Conservation (phyloP, 2,329 filamentous ascomycete species). For the Epichloe coenophiala region DNA sequence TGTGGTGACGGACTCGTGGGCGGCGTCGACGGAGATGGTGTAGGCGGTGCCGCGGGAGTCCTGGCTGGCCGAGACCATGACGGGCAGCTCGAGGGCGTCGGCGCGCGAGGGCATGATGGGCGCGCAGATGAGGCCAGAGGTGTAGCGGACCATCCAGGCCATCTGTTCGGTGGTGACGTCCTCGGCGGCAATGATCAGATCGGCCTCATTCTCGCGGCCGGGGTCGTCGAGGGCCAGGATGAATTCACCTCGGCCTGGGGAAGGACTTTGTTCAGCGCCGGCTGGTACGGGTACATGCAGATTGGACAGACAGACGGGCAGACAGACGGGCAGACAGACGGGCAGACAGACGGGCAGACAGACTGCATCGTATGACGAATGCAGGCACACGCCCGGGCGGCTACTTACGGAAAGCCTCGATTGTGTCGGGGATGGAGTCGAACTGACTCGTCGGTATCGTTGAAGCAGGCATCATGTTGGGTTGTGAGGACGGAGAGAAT, state of each 20-base stretch:
- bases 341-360: too few relatives aligned
- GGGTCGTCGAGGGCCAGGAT: constrained; percentile 90
- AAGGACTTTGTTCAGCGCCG: not conserved
- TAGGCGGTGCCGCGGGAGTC: constrained; percentile 90
- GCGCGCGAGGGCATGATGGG: constrained; percentile 62
- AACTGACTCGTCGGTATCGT: constrained; percentile 41
- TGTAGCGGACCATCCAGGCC: constrained; percentile 90
- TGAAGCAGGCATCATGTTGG: constrained; percentile 40
- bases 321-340: too few relatives aligned
- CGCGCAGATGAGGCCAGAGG: constrained; percentile 82
- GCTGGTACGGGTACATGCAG: not conserved
- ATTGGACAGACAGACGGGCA: too few relatives aligned
- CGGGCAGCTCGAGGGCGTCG: constrained; percentile 61
- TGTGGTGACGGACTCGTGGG: constrained; percentile 60
- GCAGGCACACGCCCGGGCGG: not conserved
- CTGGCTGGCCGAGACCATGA: constrained; percentile 66
- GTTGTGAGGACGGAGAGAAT: too few relatives aligned
- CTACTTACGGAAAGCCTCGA: constrained; percentile 49
- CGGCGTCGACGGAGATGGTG: constrained; percentile 76
- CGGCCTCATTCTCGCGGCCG: constrained; percentile 92
- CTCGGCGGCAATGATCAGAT: constrained; percentile 87
- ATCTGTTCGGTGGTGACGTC: constrained; percentile 78
- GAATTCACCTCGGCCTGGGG: constrained; percentile 67
- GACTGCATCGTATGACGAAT: not conserved
- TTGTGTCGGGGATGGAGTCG: constrained; percentile 51